Percentiles rank a stretch among this genome's conserved stretches.
Conservation (phyloP, 2,329 filamentous ascomycete species). For the Lachnellula subtilissima region DNA sequence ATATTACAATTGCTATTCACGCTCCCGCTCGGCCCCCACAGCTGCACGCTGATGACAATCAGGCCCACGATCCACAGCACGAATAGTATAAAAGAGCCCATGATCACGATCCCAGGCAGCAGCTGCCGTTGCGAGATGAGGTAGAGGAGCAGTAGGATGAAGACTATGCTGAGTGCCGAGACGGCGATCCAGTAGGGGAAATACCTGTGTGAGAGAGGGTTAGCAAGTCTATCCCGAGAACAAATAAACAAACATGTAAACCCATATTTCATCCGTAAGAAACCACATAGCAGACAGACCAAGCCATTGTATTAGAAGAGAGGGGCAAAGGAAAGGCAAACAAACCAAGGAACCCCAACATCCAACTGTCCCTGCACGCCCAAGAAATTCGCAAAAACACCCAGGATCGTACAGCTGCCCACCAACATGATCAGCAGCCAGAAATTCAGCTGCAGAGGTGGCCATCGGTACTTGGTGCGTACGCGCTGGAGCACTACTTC, state of each 20-base stretch:
- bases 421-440: slow-evolving; percentile 65
- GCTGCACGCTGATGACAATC: slow-evolving; percentile 56
- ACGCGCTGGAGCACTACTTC: slow-evolving; percentile 26
- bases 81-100: slow-evolving; percentile 61
- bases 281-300: no score
- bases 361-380: slow-evolving; percentile 51
- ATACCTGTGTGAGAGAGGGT: slow-evolving; percentile 46
- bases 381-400: slow-evolving; percentile 57
- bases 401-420: slow-evolving; percentile 53
- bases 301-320: background rate
- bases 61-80: slow-evolving; percentile 64
- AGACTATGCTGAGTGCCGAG: slow-evolving; percentile 55
- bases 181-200: slow-evolving; percentile 63
- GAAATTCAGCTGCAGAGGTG: slow-evolving; percentile 60
- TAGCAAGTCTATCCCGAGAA: background rate
- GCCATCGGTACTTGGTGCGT: slow-evolving; percentile 56
- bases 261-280: no score
- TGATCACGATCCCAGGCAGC: slow-evolving; percentile 59
- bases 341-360: slow-evolving; percentile 56
- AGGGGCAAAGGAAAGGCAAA: slow-evolving; percentile 8
- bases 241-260: no score
- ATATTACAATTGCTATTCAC: slow-evolving; percentile 57
- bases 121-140: slow-evolving; percentile 58
- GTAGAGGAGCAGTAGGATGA: slow-evolving; percentile 60
- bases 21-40: slow-evolving; percentile 56